Evolutionary conservation across 1,139 yeast genomes (phyloP).

Genomic region (Debaryomyces fabryi): DNA sequence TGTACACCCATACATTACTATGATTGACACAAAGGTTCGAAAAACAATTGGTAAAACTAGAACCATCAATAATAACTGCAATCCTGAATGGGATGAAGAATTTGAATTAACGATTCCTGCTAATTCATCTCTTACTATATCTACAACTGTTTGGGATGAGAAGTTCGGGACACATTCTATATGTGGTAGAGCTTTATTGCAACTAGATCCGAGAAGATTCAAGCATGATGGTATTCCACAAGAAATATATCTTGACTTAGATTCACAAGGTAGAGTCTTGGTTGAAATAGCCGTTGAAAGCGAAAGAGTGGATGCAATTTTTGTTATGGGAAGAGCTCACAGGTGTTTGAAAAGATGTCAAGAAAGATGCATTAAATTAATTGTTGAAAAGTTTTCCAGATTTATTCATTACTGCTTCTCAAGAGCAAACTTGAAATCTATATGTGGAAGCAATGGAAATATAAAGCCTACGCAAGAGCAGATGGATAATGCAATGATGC

Average conservation of each 20-base stretch:
- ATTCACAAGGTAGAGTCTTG: slow-evolving; percentile 65
- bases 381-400: slow-evolving; percentile 62
- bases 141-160: slow-evolving; percentile 77
- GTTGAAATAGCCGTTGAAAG: slow-evolving; percentile 75
- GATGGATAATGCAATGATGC: slow-evolving; percentile 70
- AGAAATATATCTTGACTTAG: slow-evolving; percentile 63
- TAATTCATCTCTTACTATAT: slow-evolving; percentile 45
- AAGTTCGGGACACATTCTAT: slow-evolving; percentile 60
- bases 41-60: slow-evolving; percentile 73
- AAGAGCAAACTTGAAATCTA: slow-evolving; percentile 48
- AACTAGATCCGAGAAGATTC: slow-evolving; percentile 66
- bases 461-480: slow-evolving; percentile 52
- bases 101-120: slow-evolving; percentile 62
- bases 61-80: slow-evolving; percentile 58
- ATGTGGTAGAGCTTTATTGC: slow-evolving; percentile 68
- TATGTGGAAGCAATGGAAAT: slow-evolving; percentile 55
- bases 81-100: slow-evolving; percentile 90
- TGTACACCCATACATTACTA: slow-evolving; percentile 68
- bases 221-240: slow-evolving; percentile 70
- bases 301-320: slow-evolving; percentile 75
- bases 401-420: slow-evolving; percentile 47
- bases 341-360: slow-evolving; percentile 64
- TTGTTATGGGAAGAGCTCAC: slow-evolving; percentile 76
- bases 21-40: slow-evolving; percentile 62
- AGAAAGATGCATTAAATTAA: slow-evolving; percentile 63